Base-by-base conservation (phyloP, 441 rosid species). In the Viola pubescens region DNA sequence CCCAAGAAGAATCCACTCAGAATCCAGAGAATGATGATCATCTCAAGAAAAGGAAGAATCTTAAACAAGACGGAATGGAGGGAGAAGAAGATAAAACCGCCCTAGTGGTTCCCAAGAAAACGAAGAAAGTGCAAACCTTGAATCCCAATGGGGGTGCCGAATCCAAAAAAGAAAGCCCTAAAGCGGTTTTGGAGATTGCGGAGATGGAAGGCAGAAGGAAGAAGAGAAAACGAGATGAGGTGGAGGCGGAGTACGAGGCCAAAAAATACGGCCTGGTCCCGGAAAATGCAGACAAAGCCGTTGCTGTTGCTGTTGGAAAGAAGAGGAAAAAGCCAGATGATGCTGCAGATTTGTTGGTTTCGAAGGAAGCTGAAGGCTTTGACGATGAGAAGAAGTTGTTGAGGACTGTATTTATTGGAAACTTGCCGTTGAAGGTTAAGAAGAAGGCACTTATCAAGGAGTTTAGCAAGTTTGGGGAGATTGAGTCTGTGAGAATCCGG, bases 391-490 rank as follows among this genome's bases (percentile, higher is more conserved):
- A 58, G 42, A 94, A 88, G 87, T 82, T 94, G 40, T 70, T 81
- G 68, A 90, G 95, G 78, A 94, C 99, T 43, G 87, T 94, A 46
- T 94, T 90, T 83, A 86, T 88, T 12, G 99, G 99, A 60, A 94
- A 94, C 62, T 68, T 94, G 75, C 91, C 97, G 0, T 54, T 85
- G 75, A 88, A 86, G 75, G 62, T 82, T n/a, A 90, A 90, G 87
- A 94, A 86, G 79, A 94, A 86, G 69, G 66, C 67, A 0, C 60
- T 94, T 58, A 46, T 82, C 50, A 88, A 85, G 80, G 96, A 86
- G 59, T 94, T 90, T 48, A 75, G 85, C 66, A 76, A 69, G 66
- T 90, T 85, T 60, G 99, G 99, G 54, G 95, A 82, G 62, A 65
- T 90, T 55, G 96, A 94, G 53, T 90, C 99, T 9, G 81, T 84